These are phyloP conservation scores for Aspergillus baeticus DNA, from an alignment of 495 filamentous ascomycete species.

Conservation along the genomic window DNA sequence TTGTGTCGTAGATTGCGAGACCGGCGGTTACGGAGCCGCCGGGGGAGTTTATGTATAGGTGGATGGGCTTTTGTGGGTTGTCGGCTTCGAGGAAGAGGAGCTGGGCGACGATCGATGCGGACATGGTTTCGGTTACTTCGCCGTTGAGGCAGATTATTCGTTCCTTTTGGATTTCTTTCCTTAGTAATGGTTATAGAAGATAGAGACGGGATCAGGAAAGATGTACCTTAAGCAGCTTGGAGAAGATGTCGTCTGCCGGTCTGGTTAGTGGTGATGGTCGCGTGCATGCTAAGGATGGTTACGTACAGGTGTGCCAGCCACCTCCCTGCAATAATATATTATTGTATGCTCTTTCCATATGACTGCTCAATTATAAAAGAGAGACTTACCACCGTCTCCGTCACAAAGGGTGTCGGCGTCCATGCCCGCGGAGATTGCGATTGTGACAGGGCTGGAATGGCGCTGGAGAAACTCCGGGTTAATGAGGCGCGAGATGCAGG, in stretches of 20 bases:
- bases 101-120: slow-evolving; percentile 89
- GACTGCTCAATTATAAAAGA: not conserved
- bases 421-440: slow-evolving; percentile 45
- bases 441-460: slow-evolving; percentile 33
- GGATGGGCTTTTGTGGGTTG: slow-evolving; percentile 88
- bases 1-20: slow-evolving; percentile 97
- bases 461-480: slow-evolving; percentile 34
- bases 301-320: slow-evolving; percentile 86
- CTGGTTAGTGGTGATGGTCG: slow-evolving; percentile 9
- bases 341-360: slow-evolving; percentile 24
- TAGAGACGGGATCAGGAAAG: no score
- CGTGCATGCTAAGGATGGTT: not conserved
- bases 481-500: slow-evolving; percentile 10
- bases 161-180: slow-evolving; percentile 57
- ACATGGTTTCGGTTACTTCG: slow-evolving; percentile 81
- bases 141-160: slow-evolving; percentile 96
- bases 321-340: slow-evolving; percentile 57
- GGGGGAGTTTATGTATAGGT: slow-evolving; percentile 96
- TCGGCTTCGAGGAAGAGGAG: slow-evolving; percentile 98
- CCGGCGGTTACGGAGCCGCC: slow-evolving; percentile 92
- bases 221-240: slow-evolving; percentile 68
- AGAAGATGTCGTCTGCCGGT: slow-evolving; percentile 76
- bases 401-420: slow-evolving; percentile 72
- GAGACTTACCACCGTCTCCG: slow-evolving; percentile 73
- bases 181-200: no score